Evolutionary conservation across 352 stramenopile species (phyloP).

Genomic region (Pythium myriotylum): DNA sequence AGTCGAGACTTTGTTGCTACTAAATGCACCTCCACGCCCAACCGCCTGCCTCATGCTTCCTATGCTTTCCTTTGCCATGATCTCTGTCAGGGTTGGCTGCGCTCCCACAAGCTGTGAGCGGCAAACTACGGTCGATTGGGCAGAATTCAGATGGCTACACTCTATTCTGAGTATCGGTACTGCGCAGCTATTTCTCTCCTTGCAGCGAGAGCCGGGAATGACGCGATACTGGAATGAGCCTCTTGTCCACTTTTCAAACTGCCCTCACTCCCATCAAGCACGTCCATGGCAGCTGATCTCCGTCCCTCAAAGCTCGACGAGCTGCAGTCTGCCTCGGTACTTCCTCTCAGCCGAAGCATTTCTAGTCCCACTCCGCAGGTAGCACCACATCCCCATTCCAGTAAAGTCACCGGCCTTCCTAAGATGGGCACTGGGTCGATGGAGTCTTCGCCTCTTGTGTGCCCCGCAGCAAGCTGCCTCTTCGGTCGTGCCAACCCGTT

Average conservation of each 20-base stretch:
- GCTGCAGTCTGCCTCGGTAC: conserved; percentile 29
- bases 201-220: no score
- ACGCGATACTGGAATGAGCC: no score
- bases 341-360: conserved; percentile 57
- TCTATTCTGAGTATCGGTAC: not conserved
- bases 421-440: no score
- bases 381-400: conserved; percentile 22
- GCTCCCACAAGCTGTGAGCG: no score
- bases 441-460: no score
- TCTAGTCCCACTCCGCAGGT: conserved; percentile 43
- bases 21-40: not conserved
- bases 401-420: not conserved
- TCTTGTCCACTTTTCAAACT: not conserved
- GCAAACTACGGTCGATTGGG: not conserved
- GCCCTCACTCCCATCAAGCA: not conserved
- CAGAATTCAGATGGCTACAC: not conserved
- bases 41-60: not conserved
- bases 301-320: conserved; percentile 27
- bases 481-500: conserved; percentile 78
- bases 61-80: conserved; percentile 26
- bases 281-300: not conserved
- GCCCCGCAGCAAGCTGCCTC: conserved; percentile 31
- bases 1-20: not conserved
- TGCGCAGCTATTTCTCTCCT: not conserved
- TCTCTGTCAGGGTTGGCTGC: no score